These are phyloP conservation scores for Carex pumila DNA, from an alignment of 176 grass and related monocot genomes.

Conservation along the genomic window DNA sequence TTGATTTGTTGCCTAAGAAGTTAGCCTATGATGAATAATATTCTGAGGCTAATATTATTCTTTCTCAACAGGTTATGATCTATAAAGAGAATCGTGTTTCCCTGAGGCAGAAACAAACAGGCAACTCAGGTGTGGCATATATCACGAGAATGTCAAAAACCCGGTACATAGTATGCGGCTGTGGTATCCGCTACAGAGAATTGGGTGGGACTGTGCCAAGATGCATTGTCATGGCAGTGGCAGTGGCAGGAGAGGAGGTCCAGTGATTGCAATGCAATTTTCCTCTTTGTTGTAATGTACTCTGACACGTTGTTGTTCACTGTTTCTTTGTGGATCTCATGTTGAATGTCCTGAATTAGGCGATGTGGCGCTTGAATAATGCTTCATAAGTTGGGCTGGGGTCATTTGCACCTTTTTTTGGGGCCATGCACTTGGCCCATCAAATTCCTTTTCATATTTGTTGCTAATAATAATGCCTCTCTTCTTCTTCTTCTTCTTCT, in stretches of 20 bases:
- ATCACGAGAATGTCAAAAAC: background rate
- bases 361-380: background rate
- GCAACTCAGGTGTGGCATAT: background rate
- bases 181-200: background rate
- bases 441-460: background rate
- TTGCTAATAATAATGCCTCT: background rate
- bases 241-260: background rate
- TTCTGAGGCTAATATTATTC: too few relatives aligned
- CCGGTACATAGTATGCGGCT: background rate
- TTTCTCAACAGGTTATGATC: background rate
- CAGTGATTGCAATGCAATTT: background rate
- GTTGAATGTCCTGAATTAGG: background rate
- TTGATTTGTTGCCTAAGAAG: too few relatives aligned
- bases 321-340: conserved; percentile 15
- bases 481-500: too few relatives aligned
- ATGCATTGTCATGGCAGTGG: background rate
- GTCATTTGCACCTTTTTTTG: background rate
- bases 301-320: background rate
- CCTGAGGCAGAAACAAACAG: background rate
- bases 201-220: background rate
- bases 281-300: background rate
- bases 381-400: background rate
- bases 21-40: too few relatives aligned
- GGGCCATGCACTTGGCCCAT: conserved; percentile 1
- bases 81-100: background rate